These are phyloP conservation scores for Lasiodiplodia hormozganensis DNA, from an alignment of 2,329 filamentous ascomycete genomes.

Conservation along the genomic window DNA sequence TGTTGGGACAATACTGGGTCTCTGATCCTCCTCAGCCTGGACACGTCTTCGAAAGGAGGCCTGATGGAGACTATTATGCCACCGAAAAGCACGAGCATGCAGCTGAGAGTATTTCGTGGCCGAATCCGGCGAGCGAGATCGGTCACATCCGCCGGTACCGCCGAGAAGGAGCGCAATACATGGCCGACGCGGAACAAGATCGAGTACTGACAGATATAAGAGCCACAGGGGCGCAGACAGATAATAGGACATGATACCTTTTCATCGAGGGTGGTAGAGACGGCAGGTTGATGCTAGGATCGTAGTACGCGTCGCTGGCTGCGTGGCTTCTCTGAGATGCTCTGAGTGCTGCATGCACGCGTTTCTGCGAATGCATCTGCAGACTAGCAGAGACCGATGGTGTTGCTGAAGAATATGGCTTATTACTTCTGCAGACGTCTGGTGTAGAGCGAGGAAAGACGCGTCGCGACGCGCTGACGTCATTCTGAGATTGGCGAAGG, in stretches of 20 bases:
- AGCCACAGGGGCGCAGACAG: neutral
- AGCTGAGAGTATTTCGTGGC: neutral
- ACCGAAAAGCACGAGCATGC: slow-evolving; percentile 1
- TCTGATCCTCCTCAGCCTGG: neutral
- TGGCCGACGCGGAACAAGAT: neutral
- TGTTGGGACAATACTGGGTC: neutral
- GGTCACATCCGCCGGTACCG: neutral
- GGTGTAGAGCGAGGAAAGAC: neutral
- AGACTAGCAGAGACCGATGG: neutral
- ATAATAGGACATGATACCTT: neutral
- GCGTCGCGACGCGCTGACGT: slow-evolving; percentile 25
- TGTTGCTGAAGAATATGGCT: neutral
- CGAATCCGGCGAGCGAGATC: neutral
- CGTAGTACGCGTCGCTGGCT: neutral
- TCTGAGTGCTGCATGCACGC: neutral
- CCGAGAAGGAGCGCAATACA: neutral
- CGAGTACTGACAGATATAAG: neutral
- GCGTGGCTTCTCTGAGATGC: neutral
- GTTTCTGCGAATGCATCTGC: neutral
- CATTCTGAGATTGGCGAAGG: slow-evolving; percentile 24
- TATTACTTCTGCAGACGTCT: neutral
- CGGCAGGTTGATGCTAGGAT: neutral
- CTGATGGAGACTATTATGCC: neutral
- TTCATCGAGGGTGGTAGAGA: neutral
- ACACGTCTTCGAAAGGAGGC: neutral